Evolutionary conservation across 1,284 basidiomycete genomes (phyloP).

Genomic region (Xerocomus amazonicus): DNA sequence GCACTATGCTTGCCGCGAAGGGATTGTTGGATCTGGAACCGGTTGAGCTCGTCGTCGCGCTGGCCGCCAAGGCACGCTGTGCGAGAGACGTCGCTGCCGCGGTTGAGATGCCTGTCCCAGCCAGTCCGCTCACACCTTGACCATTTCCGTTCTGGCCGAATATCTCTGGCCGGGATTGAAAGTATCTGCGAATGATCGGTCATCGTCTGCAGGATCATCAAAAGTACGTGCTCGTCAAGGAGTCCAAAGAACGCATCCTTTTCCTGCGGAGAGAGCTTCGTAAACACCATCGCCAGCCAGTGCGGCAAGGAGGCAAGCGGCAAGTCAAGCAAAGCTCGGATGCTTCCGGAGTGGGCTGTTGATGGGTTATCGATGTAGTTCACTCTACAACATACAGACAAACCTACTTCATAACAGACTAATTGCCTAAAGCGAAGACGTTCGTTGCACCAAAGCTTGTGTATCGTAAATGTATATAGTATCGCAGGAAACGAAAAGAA

Average conservation of each 20-base stretch:
- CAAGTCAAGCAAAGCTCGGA: too few relatives aligned
- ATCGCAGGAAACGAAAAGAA: constrained; percentile 6
- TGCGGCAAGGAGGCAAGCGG: too few relatives aligned
- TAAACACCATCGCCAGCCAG: constrained; percentile 56
- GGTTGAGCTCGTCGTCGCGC: not conserved
- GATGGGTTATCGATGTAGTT: constrained; percentile 4
- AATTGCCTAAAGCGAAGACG: constrained; percentile 18
- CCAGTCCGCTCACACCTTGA: not conserved
- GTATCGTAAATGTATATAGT: constrained; percentile 26
- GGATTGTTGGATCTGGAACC: constrained; percentile 24
- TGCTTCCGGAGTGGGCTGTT: too few relatives aligned
- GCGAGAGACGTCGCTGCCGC: constrained; percentile 44
- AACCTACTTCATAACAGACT: constrained; percentile 26
- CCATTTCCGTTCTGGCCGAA: constrained; percentile 22
- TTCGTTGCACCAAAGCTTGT: constrained; percentile 5
- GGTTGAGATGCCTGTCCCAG: constrained; percentile 17
- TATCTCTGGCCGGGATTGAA: constrained; percentile 70
- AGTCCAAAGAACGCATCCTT: constrained; percentile 78
- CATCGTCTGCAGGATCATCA: not conserved
- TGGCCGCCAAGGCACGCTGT: constrained; percentile 43
- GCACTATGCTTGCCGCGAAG: constrained; percentile 27
- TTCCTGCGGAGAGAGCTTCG: constrained; percentile 59
- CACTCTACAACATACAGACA: constrained; percentile 29
- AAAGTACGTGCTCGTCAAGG: constrained; percentile 61
- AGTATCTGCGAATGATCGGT: constrained; percentile 54